Evolutionary conservation across 2,329 filamentous ascomycete genomes (phyloP).

Genomic region (Didymella segeticola): DNA sequence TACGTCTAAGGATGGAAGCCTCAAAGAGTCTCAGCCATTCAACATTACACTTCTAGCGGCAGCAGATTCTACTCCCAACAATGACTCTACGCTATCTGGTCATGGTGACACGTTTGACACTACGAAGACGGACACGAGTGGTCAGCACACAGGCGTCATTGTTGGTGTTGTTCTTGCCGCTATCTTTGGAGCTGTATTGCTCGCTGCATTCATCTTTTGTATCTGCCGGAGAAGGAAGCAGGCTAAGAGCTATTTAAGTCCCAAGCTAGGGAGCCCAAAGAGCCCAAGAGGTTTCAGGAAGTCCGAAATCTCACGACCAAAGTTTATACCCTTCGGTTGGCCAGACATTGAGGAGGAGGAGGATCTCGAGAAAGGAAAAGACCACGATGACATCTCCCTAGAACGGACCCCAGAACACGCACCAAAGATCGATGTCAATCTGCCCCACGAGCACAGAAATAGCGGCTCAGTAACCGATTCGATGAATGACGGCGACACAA

Average conservation of each 20-base stretch:
- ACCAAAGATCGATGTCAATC: conserved; percentile 48
- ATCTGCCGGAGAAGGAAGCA: conserved; percentile 34
- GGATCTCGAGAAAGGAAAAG: conserved; percentile 50
- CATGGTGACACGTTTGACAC: conserved; percentile 16
- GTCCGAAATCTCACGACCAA: conserved; percentile 51
- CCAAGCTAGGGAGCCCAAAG: conserved; percentile 26
- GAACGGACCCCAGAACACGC: conserved; percentile 42
- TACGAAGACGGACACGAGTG: conserved; percentile 2
- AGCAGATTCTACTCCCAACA: conserved; percentile 9
- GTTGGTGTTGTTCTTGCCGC: conserved; percentile 43
- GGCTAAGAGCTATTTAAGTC: conserved; percentile 26
- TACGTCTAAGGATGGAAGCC: conserved; percentile 34
- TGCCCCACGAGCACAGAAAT: conserved; percentile 34
- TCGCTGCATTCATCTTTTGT: conserved; percentile 32
- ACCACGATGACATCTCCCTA: conserved; percentile 20
- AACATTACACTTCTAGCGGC: conserved; percentile 46
- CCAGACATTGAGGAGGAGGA: conserved; percentile 34
- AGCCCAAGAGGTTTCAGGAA: conserved; percentile 46
- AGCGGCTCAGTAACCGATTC: conserved; percentile 49
- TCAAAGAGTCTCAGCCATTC: conserved; percentile 54
- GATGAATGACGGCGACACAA: conserved; percentile 48
- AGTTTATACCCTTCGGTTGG: conserved; percentile 39
- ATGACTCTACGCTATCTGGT: conserved; percentile 7
- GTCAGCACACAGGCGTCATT: conserved; percentile 30
- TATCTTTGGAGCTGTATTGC: conserved; percentile 33